phyloP scores from a whole-genome alignment of 1,284 basidiomycete genomes.

The Cutaneotrichosporon arboriforme region DNA sequence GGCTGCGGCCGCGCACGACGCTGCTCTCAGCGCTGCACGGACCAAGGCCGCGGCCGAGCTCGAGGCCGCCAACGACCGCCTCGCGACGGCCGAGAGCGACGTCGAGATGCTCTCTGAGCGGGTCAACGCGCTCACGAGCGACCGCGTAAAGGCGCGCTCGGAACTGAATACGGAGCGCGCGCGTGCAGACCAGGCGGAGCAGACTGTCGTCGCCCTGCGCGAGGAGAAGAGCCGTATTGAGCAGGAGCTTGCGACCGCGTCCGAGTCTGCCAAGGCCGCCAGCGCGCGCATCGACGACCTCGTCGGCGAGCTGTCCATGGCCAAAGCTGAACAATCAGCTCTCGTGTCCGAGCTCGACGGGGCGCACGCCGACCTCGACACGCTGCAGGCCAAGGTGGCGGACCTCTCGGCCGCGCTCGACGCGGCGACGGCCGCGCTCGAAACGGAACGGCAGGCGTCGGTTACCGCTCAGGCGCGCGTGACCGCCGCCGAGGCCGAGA shows the following conservation, averaged over 20 bases:
- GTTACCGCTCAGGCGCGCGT: neutral
- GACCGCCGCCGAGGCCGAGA: constrained; percentile 1
- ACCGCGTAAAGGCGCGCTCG: neutral
- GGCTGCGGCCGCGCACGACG: neutral
- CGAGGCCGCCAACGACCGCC: neutral
- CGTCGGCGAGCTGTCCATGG: neutral
- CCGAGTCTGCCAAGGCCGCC: neutral
- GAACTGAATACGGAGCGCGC: neutral
- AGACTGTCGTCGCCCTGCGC: constrained; percentile 53
- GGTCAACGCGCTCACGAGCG: neutral
- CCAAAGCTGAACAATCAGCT: neutral
- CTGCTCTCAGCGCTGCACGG: constrained; percentile 62
- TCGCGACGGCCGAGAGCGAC: neutral
- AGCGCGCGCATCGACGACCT: neutral
- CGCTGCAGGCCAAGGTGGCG: neutral
- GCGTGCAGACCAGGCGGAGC: neutral
- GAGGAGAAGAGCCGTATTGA: constrained; percentile 53
- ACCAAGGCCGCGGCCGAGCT: neutral
- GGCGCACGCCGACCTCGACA: constrained; percentile 3
- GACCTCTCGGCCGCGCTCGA: neutral
- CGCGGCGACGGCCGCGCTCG: neutral
- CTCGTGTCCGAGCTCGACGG: neutral
- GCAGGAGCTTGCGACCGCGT: neutral
- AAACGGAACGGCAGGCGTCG: neutral
- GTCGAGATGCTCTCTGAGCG: neutral